phyloP scores from a whole-genome alignment of 2,329 filamentous ascomycete genomes.

The Fragosphaeria purpurea region DNA sequence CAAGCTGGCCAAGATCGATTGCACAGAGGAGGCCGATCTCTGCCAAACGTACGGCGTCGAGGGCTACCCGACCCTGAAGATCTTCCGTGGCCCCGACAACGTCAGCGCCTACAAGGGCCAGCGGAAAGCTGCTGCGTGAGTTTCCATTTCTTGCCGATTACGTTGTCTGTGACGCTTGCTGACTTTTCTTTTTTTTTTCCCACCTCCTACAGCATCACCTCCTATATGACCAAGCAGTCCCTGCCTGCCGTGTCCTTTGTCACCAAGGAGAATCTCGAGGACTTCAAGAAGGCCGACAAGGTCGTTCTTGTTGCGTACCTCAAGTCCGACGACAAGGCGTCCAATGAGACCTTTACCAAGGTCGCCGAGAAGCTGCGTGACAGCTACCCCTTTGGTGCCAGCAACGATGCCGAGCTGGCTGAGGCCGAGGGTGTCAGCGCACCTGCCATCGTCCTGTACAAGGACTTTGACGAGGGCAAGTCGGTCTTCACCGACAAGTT shows the following conservation, averaged over 20 bases:
- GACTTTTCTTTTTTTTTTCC: background rate
- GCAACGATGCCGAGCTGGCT: constrained; percentile 72
- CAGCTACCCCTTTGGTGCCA: constrained; percentile 83
- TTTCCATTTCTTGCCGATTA: constrained; percentile 11
- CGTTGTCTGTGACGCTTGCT: background rate
- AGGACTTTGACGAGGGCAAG: constrained; percentile 96
- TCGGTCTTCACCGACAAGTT: constrained; percentile 73
- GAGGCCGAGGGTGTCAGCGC: constrained; percentile 83
- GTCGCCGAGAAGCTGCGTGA: constrained; percentile 72
- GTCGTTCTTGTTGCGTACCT: constrained; percentile 90
- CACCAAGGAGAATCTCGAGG: constrained; percentile 71
- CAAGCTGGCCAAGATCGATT: constrained; percentile 79
- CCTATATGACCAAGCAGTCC: constrained; percentile 97
- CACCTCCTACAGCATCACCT: constrained; percentile 41
- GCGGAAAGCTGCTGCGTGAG: constrained; percentile 71
- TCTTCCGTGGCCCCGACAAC: constrained; percentile 87
- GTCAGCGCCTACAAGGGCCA: constrained; percentile 76
- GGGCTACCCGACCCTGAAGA: constrained; percentile 97
- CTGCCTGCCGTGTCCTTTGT: constrained; percentile 83
- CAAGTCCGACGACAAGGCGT: constrained; percentile 67
- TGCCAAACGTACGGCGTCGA: constrained; percentile 87
- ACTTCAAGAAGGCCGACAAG: constrained; percentile 98
- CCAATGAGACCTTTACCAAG: constrained; percentile 72
- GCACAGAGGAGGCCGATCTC: constrained; percentile 86
- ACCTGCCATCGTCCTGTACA: constrained; percentile 88